Evolutionary conservation across 225 moss, liverwort and hornwort genomes (phyloP), one percentile per base, ranked within the genome.

Genomic region (Pleurozium schreberi): DNA sequence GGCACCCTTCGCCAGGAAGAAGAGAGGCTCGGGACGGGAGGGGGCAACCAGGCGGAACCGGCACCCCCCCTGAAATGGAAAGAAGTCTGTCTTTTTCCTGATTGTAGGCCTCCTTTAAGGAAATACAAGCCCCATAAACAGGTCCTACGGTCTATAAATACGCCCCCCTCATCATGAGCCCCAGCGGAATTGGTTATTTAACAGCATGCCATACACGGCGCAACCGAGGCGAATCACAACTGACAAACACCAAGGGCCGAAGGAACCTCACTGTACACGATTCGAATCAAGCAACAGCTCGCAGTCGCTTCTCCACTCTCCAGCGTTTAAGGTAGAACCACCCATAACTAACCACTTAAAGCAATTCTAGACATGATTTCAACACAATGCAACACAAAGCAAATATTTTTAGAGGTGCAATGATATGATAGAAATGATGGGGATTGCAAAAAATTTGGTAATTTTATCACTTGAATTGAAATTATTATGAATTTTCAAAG

Each of bases 121-220:
- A 65, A 49, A 34, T 10, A 9, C 40, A 62, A 63, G 57, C 40
- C 6, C 5, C 30, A 6, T 34, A 61, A 42, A n/a, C 20, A 15
- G 30, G 27, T 1, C 10, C 31, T 11, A 5, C 34, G 17, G 25
- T 34, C 34, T 58, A 9, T 10, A 36, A 53, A 43, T 63, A 83
- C 13, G 55, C 2, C 26, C 11, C 9, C 0, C 8, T 6, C 34
- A 74, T 50, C 85, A 74, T 60, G 75, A 88, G 66, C 50, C 50
- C 43, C 36, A 50, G 30, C 40, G 60, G 76, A 91, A 91, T 91
- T 86, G 47, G 91, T 88, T 91, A 86, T 68, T 18, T 86, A 91
- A 89, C 91, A 76, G 69, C 88, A 88, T 91, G 82, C 88, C 86
- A 82, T 77, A 31, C 53, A 30, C 61, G 76, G 86, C 60, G 36